Evolutionary conservation across 139 green algal genomes (phyloP).

Genomic region (Picochlorum sp.): DNA sequence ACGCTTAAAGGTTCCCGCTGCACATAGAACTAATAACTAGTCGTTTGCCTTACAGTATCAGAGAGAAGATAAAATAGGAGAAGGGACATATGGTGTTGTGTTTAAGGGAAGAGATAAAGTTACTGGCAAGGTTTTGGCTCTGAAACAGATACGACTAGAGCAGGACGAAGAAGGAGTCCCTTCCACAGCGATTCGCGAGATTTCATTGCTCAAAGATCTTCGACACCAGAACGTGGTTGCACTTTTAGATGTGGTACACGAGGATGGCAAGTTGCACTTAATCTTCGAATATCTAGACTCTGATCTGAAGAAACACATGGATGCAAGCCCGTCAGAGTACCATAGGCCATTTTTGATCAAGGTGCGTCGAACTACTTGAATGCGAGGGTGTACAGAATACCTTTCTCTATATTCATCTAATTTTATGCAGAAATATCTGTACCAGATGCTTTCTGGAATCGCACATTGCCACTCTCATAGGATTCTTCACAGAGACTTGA

Average conservation of each 20-base stretch:
- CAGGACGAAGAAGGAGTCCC: conserved; percentile 79
- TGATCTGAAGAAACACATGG: conserved; percentile 98
- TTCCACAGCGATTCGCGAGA: conserved; percentile 70
- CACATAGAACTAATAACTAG: neutral
- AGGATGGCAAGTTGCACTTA: conserved; percentile 79
- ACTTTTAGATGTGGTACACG: conserved; percentile 79
- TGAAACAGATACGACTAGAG: conserved; percentile 90
- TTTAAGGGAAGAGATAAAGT: conserved; percentile 79
- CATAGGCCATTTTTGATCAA: conserved; percentile 68
- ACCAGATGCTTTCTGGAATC: conserved; percentile 90
- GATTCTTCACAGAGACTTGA: conserved; percentile 93
- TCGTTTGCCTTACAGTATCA: conserved; percentile 50
- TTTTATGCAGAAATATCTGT: conserved; percentile 67
- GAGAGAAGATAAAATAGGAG: conserved; percentile 83
- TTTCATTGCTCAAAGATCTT: conserved; percentile 81
- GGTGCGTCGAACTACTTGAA: conserved; percentile 22
- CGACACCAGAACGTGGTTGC: conserved; percentile 71
- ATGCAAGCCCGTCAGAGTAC: conserved; percentile 42
- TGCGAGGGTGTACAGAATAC: conserved; percentile 2
- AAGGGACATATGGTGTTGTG: conserved; percentile 96
- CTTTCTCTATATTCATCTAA: conserved; percentile 26
- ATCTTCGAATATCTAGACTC: conserved; percentile 98
- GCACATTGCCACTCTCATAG: conserved; percentile 84
- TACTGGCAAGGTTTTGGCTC: conserved; percentile 60
- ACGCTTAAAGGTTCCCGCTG: too few relatives aligned